Percentiles rank a stretch among this genome's conserved stretches.
Evolutionary conservation across 305 asterid genomes (phyloP).

Genomic region (Nicotiana rustica): DNA sequence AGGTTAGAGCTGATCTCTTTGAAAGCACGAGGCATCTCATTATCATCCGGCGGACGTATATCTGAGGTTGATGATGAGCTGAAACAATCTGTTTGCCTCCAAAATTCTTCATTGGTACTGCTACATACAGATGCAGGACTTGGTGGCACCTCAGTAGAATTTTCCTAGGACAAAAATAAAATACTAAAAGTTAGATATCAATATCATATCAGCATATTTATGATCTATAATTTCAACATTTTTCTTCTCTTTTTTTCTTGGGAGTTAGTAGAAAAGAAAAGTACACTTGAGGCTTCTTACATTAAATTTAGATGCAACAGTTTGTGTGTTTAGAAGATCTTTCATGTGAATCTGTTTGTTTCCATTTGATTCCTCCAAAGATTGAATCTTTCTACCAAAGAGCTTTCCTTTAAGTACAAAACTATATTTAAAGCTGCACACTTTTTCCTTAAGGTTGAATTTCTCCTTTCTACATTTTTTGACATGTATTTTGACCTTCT

Average conservation of each 20-base stretch:
- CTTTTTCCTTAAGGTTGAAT: conserved; percentile 78
- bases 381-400: conserved; percentile 75
- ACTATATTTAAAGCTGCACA: conserved; percentile 81
- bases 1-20: conserved; percentile 86
- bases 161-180: conserved; percentile 58
- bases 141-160: conserved; percentile 96
- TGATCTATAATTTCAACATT: background rate
- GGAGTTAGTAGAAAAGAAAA: background rate
- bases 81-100: conserved; percentile 67
- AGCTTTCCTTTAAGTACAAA: conserved; percentile 73
- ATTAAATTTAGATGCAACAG: conserved; percentile 50
- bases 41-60: conserved; percentile 66
- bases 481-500: conserved; percentile 57
- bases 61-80: conserved; percentile 63
- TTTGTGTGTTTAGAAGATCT: conserved; percentile 52
- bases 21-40: conserved; percentile 70
- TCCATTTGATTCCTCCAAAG: conserved; percentile 52
- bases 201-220: background rate
- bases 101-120: conserved; percentile 70
- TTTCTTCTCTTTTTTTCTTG: too few species aligned
- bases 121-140: conserved; percentile 99
- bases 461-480: conserved; percentile 74
- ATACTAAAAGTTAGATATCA: background rate
- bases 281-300: conserved; percentile 53
- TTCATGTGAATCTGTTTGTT: conserved; percentile 36